Percentiles rank a stretch among this genome's conserved stretches.
Conservation (phyloP, 495 filamentous ascomycete species). For the Aspergillus olivimuriae region DNA sequence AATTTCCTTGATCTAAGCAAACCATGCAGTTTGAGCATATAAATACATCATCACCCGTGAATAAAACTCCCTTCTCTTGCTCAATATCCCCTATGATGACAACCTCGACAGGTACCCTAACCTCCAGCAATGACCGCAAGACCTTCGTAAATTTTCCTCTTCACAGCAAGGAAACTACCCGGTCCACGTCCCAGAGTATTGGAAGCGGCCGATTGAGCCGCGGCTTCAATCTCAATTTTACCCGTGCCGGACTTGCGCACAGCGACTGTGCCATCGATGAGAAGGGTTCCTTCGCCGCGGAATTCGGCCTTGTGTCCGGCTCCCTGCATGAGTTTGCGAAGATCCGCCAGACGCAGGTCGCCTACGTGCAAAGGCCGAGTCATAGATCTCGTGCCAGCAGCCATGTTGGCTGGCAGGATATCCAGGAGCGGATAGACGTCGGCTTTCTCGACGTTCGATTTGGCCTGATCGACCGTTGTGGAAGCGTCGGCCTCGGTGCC, state of each 20-base stretch:
- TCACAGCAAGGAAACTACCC: slow-evolving; percentile 69
- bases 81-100: too few species aligned
- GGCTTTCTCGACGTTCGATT: slow-evolving; percentile 23
- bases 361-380: slow-evolving; percentile 91
- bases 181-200: slow-evolving; percentile 28
- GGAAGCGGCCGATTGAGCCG: slow-evolving; percentile 40
- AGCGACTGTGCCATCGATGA: slow-evolving; percentile 81
- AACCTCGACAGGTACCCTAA: slow-evolving; percentile 21
- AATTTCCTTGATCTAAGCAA: too few species aligned
- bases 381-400: slow-evolving; percentile 66
- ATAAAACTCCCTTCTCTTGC: too few species aligned
- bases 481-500: slow-evolving; percentile 18
- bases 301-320: slow-evolving; percentile 88
- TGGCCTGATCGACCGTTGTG: slow-evolving; percentile 12
- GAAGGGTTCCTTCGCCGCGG: slow-evolving; percentile 81
- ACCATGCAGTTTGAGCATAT: too few species aligned
- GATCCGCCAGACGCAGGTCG: slow-evolving; percentile 81
- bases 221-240: slow-evolving; percentile 82
- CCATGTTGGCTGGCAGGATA: slow-evolving; percentile 67
- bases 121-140: slow-evolving; percentile 72
- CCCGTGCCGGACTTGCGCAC: slow-evolving; percentile 85
- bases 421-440: slow-evolving; percentile 61
- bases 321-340: slow-evolving; percentile 74
- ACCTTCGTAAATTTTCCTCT: slow-evolving; percentile 75
- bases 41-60: too few species aligned